Conservation (phyloP, 2,329 filamentous ascomycete genomes). For the Fusarium citri region DNA sequence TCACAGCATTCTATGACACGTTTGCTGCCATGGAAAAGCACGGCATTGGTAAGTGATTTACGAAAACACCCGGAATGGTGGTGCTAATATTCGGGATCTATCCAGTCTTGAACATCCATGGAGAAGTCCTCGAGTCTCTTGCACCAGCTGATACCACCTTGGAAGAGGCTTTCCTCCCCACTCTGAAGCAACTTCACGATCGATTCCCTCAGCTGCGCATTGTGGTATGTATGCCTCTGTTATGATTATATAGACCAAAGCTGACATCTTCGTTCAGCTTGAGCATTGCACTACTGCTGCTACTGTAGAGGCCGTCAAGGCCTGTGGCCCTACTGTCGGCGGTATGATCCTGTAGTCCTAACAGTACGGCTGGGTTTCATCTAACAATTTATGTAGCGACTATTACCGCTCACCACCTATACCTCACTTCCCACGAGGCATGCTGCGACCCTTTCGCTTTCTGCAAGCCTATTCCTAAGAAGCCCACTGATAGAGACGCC, state of each 20-base stretch:
- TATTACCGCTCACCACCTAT: slow-evolving; percentile 89
- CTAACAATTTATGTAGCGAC: slow-evolving; percentile 62
- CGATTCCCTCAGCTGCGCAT: slow-evolving; percentile 79
- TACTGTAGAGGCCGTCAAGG: slow-evolving; percentile 80
- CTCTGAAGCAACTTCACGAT: slow-evolving; percentile 76
- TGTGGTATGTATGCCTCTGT: slow-evolving; percentile 52
- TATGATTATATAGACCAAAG: neutral
- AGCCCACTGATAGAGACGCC: slow-evolving; percentile 77
- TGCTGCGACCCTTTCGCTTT: slow-evolving; percentile 71
- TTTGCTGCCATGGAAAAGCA: slow-evolving; percentile 91
- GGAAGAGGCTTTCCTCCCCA: slow-evolving; percentile 78
- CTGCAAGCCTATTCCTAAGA: slow-evolving; percentile 83
- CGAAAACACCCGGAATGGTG: neutral
- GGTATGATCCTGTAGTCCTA: slow-evolving; percentile 49
- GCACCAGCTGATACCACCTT: slow-evolving; percentile 61
- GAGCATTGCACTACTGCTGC: slow-evolving; percentile 91
- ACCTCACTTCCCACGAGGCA: slow-evolving; percentile 79
- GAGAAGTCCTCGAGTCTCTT: slow-evolving; percentile 72
- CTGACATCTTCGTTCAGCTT: slow-evolving; percentile 52
- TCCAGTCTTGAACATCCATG: slow-evolving; percentile 87
- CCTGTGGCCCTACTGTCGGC: slow-evolving; percentile 81
- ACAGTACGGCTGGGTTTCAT: neutral
- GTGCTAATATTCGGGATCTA: slow-evolving; percentile 4
- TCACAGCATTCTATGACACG: slow-evolving; percentile 78
- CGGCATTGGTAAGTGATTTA: slow-evolving; percentile 61